phyloP scores from a whole-genome alignment of 2,329 filamentous ascomycete genomes.

The Penicillium griseofulvum region DNA sequence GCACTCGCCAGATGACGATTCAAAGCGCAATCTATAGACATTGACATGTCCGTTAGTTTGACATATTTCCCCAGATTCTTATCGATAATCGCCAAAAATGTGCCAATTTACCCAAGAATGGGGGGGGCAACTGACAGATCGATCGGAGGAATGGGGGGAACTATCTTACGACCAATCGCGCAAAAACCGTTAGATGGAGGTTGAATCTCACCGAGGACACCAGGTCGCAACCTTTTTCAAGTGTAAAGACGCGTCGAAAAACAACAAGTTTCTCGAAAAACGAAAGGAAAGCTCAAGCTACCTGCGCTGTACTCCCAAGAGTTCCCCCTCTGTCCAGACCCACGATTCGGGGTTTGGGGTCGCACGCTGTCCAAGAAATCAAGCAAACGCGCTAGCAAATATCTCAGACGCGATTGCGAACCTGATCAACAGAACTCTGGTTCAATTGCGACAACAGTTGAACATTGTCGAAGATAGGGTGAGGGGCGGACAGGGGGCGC shows the following conservation, averaged over 20 bases:
- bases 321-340: constrained; percentile 23
- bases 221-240: constrained; percentile 16
- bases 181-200: constrained; percentile 5
- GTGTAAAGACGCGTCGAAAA: constrained; percentile 17
- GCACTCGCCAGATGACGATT: constrained; percentile 24
- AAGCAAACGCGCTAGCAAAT: constrained; percentile 25
- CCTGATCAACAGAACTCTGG: constrained; percentile 11
- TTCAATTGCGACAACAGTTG: constrained; percentile 20
- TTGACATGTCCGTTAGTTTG: constrained; percentile 13
- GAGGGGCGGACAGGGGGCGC: constrained; percentile 29
- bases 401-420: constrained; percentile 25
- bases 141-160: constrained; percentile 24
- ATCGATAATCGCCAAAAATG: constrained; percentile 21
- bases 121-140: constrained; percentile 18
- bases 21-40: constrained; percentile 20
- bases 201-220: constrained; percentile 17
- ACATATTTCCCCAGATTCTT: constrained; percentile 9
- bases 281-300: constrained; percentile 19
- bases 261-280: constrained; percentile 13
- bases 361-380: constrained; percentile 24
- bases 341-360: constrained; percentile 19
- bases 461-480: constrained; percentile 25
- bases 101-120: constrained; percentile 14
- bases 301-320: constrained; percentile 31
- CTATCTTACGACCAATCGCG: constrained; percentile 16